phyloP scores from a whole-genome alignment of 306 rosid species.

The Rosa multiflora region DNA sequence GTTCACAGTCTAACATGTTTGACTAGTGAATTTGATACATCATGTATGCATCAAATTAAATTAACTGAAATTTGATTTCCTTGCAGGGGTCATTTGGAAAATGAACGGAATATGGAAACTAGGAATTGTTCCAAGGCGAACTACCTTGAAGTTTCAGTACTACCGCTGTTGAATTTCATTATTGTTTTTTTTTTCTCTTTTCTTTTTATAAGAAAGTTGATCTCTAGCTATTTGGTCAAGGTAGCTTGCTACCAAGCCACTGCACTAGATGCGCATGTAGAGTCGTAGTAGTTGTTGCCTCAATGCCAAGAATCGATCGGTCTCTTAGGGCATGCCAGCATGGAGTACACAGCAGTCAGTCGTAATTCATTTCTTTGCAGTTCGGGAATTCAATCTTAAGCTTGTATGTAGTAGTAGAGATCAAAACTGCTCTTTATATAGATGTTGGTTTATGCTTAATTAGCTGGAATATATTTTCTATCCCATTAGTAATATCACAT shows the following conservation, averaged over 20 bases:
- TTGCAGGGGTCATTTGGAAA: slow-evolving; percentile 35
- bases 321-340: background rate
- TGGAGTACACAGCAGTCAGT: background rate
- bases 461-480: background rate
- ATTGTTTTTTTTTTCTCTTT: background rate
- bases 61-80: background rate
- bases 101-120: slow-evolving; percentile 15
- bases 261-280: background rate
- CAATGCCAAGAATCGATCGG: background rate
- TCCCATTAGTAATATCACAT: background rate
- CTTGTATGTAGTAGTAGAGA: background rate
- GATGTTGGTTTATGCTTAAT: background rate
- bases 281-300: background rate
- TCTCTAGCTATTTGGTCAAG: background rate
- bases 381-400: background rate
- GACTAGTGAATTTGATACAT: background rate
- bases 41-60: background rate
- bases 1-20: background rate
- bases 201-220: slow-evolving; percentile 8
- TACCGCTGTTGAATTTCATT: background rate
- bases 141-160: slow-evolving; percentile 13
- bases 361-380: background rate
- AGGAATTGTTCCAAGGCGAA: background rate
- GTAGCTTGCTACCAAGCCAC: slow-evolving; percentile 3
- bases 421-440: background rate